phyloP scores from a whole-genome alignment of 2,329 filamentous ascomycete species.

The Colletotrichum lini region DNA sequence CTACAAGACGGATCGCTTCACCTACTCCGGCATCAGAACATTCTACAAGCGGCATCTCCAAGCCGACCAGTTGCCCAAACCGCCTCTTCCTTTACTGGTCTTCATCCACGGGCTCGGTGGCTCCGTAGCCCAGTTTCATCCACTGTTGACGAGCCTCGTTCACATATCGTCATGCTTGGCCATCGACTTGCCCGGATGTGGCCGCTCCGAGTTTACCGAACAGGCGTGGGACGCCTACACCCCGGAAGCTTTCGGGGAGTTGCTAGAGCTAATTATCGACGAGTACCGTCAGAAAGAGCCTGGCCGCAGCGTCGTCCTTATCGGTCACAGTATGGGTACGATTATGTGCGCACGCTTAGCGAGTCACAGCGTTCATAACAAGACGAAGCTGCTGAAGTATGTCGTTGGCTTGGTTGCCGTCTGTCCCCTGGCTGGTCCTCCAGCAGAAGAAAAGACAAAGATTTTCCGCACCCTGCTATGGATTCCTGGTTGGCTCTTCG shows the following conservation, averaged over 20 bases:
- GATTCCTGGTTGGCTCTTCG: slow-evolving; percentile 80
- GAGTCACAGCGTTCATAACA: slow-evolving; percentile 60
- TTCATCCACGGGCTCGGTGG: slow-evolving; percentile 96
- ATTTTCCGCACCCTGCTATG: slow-evolving; percentile 72
- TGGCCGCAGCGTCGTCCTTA: slow-evolving; percentile 81
- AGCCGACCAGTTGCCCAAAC: slow-evolving; percentile 81
- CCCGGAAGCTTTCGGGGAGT: slow-evolving; percentile 79
- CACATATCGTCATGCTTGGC: slow-evolving; percentile 88
- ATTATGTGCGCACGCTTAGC: slow-evolving; percentile 82
- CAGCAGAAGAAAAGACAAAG: slow-evolving; percentile 62
- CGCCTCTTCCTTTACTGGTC: slow-evolving; percentile 85
- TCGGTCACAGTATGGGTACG: slow-evolving; percentile 93
- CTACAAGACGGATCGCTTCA: slow-evolving; percentile 79
- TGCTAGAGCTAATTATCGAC: slow-evolving; percentile 82
- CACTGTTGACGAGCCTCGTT: slow-evolving; percentile 83
- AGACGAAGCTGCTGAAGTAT: slow-evolving; percentile 69
- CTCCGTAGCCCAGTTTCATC: slow-evolving; percentile 88
- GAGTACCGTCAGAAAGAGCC: slow-evolving; percentile 76
- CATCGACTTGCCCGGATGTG: slow-evolving; percentile 92
- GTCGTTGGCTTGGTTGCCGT: slow-evolving; percentile 85
- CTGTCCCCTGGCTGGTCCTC: slow-evolving; percentile 80
- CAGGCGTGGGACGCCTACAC: slow-evolving; percentile 84
- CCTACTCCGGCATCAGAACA: slow-evolving; percentile 83
- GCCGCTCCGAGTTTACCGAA: slow-evolving; percentile 81
- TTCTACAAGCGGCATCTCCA: slow-evolving; percentile 89